Evolutionary conservation across 805 yeast species (phyloP).

Genomic region (Yarrowia keelungensis): DNA sequence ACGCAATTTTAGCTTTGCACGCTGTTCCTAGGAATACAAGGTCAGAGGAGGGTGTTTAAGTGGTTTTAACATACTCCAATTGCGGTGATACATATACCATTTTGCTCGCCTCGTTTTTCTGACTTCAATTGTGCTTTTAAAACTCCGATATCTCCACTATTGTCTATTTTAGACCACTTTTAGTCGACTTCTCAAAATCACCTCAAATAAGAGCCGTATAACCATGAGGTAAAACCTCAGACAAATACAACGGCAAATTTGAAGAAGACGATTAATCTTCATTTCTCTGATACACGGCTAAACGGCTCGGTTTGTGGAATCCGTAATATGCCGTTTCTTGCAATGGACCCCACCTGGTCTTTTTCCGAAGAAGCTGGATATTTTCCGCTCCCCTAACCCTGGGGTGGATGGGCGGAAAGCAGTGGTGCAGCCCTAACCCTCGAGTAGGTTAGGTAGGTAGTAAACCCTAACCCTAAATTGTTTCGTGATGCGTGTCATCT

Average conservation of each 20-base stretch:
- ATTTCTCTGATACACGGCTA: neutral
- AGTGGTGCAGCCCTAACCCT: neutral
- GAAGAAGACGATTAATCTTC: no score
- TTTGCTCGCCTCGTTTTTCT: neutral
- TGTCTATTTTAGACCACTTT: neutral
- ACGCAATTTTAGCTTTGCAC: constrained; percentile 16
- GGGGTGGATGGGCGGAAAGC: neutral
- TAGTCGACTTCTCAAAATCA: neutral
- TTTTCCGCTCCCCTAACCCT: constrained; percentile 16
- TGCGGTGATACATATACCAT: no score
- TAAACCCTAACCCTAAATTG: constrained; percentile 3
- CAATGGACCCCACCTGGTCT: constrained; percentile 14
- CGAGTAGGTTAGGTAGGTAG: neutral
- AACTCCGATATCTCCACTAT: neutral
- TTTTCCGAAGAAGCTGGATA: neutral
- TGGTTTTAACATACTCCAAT: neutral
- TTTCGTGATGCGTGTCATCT: constrained; percentile 26
- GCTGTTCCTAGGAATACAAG: constrained; percentile 14
- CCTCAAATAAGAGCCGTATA: constrained; percentile 30
- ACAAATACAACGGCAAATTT: no score
- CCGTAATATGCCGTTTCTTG: constrained; percentile 7
- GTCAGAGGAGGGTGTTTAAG: no score
- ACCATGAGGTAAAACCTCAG: constrained; percentile 14
- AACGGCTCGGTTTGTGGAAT: neutral
- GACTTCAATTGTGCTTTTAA: neutral